phyloP scores from a whole-genome alignment of 352 stramenopile genomes.

The Phytophthora sansomeana region DNA sequence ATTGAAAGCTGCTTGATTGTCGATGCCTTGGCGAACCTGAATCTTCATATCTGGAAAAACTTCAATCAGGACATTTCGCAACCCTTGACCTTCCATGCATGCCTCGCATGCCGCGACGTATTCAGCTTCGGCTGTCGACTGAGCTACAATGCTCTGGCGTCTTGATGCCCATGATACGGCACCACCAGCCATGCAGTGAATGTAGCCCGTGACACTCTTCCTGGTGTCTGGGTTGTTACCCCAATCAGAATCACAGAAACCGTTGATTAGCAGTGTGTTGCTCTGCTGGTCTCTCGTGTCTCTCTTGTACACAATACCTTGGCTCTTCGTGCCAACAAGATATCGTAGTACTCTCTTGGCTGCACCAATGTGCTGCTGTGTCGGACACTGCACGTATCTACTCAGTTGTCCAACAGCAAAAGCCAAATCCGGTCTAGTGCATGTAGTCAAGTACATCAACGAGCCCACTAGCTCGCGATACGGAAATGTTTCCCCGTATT shows the following conservation, averaged over 20 bases:
- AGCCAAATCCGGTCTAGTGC: too few species aligned
- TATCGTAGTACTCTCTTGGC: too few species aligned
- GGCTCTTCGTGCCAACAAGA: too few species aligned
- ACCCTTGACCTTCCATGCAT: neutral
- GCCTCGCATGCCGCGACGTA: constrained; percentile 16
- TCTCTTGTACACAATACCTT: too few species aligned
- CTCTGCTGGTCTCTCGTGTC: too few species aligned
- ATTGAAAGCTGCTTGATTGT: neutral
- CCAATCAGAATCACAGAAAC: constrained; percentile 9
- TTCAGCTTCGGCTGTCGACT: constrained; percentile 1
- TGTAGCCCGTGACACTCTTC: constrained; percentile 6
- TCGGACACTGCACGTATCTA: too few species aligned
- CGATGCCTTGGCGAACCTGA: neutral
- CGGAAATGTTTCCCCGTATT: too few species aligned
- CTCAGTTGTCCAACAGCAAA: too few species aligned
- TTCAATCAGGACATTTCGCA: constrained; percentile 6
- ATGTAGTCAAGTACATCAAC: too few species aligned
- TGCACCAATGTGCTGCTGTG: too few species aligned
- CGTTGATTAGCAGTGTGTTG: too few species aligned
- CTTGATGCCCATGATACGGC: constrained; percentile 4
- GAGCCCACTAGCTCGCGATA: too few species aligned
- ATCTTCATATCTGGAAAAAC: neutral
- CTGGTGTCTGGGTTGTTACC: neutral
- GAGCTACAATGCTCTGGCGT: neutral
- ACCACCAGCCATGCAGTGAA: neutral